These are phyloP conservation scores for Trichoderma polysporum DNA, from an alignment of 2,329 filamentous ascomycete genomes.

Conservation along the genomic window DNA sequence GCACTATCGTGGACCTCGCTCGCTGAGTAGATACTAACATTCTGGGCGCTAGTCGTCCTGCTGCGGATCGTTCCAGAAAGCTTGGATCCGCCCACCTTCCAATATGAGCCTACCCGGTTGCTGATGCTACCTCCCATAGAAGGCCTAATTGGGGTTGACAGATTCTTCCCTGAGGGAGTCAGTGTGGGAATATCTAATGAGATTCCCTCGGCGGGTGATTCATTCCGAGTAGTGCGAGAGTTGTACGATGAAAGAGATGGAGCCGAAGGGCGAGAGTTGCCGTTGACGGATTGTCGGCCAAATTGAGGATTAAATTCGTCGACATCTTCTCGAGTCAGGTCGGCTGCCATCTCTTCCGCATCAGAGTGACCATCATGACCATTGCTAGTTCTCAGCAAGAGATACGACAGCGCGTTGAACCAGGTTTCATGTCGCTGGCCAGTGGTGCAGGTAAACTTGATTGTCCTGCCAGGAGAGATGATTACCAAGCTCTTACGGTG, in stretches of 20 bases:
- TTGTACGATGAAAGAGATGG: constrained; percentile 77
- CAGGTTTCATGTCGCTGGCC: constrained; percentile 95
- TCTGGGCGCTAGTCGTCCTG: constrained; percentile 47
- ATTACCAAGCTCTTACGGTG: constrained; percentile 93
- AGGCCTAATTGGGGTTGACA: constrained; percentile 33
- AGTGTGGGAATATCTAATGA: constrained; percentile 57
- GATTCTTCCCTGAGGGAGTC: constrained; percentile 47
- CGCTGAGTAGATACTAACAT: constrained; percentile 57
- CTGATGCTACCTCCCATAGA: constrained; percentile 46
- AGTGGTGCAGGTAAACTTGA: constrained; percentile 94
- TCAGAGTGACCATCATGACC: constrained; percentile 63
- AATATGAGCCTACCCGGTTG: constrained; percentile 60
- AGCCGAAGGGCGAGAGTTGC: constrained; percentile 49
- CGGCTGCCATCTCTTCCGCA: constrained; percentile 57
- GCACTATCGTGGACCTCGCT: constrained; percentile 71
- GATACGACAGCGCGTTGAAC: constrained; percentile 95
- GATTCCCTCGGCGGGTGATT: constrained; percentile 55
- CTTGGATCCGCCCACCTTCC: constrained; percentile 48
- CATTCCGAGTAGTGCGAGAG: constrained; percentile 67
- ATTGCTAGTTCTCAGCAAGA: constrained; percentile 73
- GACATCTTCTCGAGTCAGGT: constrained; percentile 61
- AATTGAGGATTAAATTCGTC: constrained; percentile 79
- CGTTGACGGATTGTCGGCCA: constrained; percentile 34
- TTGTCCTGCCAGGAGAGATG: constrained; percentile 79
- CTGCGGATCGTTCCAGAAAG: constrained; percentile 53